Conservation (phyloP, 2,329 filamentous ascomycete genomes). For the Mollisiaceae sp. region DNA sequence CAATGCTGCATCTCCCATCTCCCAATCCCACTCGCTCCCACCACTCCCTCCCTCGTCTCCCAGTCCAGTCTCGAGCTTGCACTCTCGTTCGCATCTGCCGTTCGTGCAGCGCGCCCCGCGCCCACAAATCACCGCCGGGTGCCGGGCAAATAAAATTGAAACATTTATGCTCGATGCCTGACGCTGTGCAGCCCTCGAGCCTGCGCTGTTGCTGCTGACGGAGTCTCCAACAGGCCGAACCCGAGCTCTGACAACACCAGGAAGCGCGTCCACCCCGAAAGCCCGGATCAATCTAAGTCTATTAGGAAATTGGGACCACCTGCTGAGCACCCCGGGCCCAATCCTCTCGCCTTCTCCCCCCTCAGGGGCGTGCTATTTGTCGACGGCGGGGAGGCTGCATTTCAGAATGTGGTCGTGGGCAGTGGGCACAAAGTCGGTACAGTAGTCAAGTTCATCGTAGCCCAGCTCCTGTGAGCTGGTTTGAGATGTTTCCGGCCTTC, state of each 20-base stretch:
- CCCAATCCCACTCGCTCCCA: too few species aligned
- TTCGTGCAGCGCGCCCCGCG: background rate
- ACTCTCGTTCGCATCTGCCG: constrained; percentile 9
- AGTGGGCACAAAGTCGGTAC: too few species aligned
- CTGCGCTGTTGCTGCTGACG: background rate
- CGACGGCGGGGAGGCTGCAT: background rate
- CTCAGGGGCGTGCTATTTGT: constrained; percentile 7
- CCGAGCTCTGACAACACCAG: constrained; percentile 2
- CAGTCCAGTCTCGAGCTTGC: background rate
- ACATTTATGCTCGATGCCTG: constrained; percentile 8
- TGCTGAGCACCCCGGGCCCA: constrained; percentile 12
- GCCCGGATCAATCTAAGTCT: background rate
- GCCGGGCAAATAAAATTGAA: constrained; percentile 5
- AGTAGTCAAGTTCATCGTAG: background rate
- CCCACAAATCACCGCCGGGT: constrained; percentile 4
- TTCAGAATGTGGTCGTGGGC: background rate
- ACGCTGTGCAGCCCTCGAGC: background rate
- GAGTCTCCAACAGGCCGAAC: constrained; percentile 5
- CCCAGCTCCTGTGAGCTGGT: background rate
- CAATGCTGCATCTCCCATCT: too few species aligned
- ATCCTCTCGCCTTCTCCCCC: background rate
- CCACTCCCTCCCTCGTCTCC: background rate
- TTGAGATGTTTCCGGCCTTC: constrained; percentile 2
- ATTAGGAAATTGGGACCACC: background rate
- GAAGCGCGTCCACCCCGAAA: constrained; percentile 1